These are phyloP conservation scores for Aspergillus bridgeri DNA, from an alignment of 495 filamentous ascomycete genomes.

Conservation along the genomic window DNA sequence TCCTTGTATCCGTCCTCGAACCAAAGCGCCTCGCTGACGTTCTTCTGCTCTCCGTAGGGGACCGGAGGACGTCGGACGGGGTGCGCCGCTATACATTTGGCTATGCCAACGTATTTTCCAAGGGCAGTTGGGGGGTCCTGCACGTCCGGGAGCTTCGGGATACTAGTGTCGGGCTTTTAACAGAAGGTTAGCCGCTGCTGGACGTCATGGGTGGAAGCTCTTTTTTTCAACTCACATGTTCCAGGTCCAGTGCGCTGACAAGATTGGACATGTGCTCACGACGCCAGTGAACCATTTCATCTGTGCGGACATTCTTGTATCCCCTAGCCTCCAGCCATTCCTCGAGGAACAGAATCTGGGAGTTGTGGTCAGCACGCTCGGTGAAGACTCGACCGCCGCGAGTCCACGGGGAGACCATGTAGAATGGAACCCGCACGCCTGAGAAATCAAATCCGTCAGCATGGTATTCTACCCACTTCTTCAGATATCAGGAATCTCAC, in stretches of 20 bases:
- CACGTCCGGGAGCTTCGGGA: slow-evolving; percentile 43
- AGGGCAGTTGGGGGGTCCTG: slow-evolving; percentile 32
- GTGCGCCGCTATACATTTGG: slow-evolving; percentile 40
- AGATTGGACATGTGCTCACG: slow-evolving; percentile 54
- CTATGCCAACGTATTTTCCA: slow-evolving; percentile 42
- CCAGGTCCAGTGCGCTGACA: slow-evolving; percentile 50
- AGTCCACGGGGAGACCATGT: slow-evolving; percentile 57
- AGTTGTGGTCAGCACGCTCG: slow-evolving; percentile 55
- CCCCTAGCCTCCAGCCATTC: slow-evolving; percentile 50
- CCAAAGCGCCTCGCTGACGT: slow-evolving; percentile 27
- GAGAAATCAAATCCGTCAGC: background rate
- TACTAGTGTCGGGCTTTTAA: slow-evolving; percentile 39
- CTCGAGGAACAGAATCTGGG: slow-evolving; percentile 55
- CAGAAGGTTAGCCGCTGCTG: slow-evolving; percentile 1
- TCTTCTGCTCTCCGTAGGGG: slow-evolving; percentile 44
- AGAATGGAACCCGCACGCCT: slow-evolving; percentile 53
- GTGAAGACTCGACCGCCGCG: slow-evolving; percentile 53
- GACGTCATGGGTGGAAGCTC: background rate
- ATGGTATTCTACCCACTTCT: background rate
- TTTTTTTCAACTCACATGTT: slow-evolving; percentile 29
- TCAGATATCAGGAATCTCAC: slow-evolving; percentile 13
- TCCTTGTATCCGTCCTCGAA: slow-evolving; percentile 52
- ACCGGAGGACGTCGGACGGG: slow-evolving; percentile 37
- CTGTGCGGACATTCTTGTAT: slow-evolving; percentile 43
- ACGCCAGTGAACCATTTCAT: slow-evolving; percentile 51